Base-by-base conservation (phyloP, 2,329 filamentous ascomycete species). In the Didymella keratinophila region DNA sequence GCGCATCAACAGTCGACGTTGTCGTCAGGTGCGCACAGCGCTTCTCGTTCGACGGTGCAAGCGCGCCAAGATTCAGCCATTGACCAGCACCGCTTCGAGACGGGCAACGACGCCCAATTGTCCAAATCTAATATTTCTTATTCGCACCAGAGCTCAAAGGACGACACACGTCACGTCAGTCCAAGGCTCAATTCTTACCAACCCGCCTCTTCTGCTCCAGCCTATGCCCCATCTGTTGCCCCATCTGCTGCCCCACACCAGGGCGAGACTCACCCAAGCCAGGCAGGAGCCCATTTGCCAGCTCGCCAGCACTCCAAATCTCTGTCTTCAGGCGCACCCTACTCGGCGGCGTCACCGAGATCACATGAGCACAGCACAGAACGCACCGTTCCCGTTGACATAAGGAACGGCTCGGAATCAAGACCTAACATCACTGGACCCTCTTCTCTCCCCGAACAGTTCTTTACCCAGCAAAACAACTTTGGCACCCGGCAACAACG, bases 21-120 rank as follows among this genome's bases (percentile, higher is more conserved):
- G 32, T 36, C 58, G 9, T 56, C 63, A 53, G 56, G 36, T 21
- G 23, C 53, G 37, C 50, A 57, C 36, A 52, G 52, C 53, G 36
- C 52, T 37, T 44, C 58, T 41, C 45, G 52, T 46, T 56, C 64
- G 39, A 54, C 51, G 10, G 34, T 21, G 39, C 56, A 60, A 56
- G 42, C 43, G 37, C 67, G 67, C 62, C 67, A 69, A 67, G 67
- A 69, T 39, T 69, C 67, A 34, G 60, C 60, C 55, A 61, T 63
- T 39, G 59, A 60, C 52, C 62, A 66, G 21, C 60, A 65, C 32
- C 61, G 59, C 47, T 56, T 65, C 27, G 67, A 67, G 42, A 23
- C 50, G n/a, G 39, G 43, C 52, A 65, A 62, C 42, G 64, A 67
- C 30, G 27, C 51, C 28, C 64, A 64, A 37, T 55, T 58, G 21